These are phyloP conservation scores for Volvox carteri DNA, from an alignment of 163 green algal genomes.

Conservation along the genomic window DNA sequence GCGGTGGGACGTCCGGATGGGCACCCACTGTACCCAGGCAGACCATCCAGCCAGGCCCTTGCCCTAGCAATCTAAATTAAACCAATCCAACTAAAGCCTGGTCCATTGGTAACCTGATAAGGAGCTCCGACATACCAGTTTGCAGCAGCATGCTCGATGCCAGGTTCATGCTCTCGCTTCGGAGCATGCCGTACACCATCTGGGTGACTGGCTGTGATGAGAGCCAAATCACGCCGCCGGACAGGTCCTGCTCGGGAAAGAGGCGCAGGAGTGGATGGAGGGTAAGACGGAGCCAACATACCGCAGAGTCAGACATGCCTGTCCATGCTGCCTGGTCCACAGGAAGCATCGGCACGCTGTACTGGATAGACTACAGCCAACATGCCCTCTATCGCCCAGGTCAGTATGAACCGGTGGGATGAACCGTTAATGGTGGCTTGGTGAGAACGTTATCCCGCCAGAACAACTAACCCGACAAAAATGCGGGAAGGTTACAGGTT, in stretches of 20 bases:
- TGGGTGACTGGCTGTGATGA: background rate
- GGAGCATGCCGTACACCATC: background rate
- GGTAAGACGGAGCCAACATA: too few relatives aligned
- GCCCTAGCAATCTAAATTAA: background rate
- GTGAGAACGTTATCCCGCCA: too few relatives aligned
- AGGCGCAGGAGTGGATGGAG: too few relatives aligned
- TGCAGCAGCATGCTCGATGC: background rate
- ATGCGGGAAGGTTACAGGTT: too few relatives aligned
- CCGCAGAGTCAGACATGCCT: too few relatives aligned
- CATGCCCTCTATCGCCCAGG: too few relatives aligned
- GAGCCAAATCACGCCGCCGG: background rate
- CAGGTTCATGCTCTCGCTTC: slow-evolving; percentile 5
- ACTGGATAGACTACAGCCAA: too few relatives aligned
- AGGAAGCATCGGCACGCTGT: too few relatives aligned
- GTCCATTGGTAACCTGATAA: background rate
- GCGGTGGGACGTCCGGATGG: background rate
- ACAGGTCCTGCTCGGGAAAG: background rate
- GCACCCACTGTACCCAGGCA: background rate
- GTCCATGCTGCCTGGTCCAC: too few relatives aligned
- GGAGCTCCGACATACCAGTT: background rate
- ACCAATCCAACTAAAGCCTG: background rate
- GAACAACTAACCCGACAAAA: too few relatives aligned
- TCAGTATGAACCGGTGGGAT: too few relatives aligned
- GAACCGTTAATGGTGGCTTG: too few relatives aligned
- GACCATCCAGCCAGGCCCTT: background rate